phyloP scores from a whole-genome alignment of 176 grass and related monocot species.

The Zea mays region Zm-B73-REFERENCE-NAM-5.0 NC_050097.1:169577501-169578000 shows the following conservation, averaged over 20 bases:
- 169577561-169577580: conserved; percentile 90
- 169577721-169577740: not conserved
- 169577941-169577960: not conserved
- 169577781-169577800: not conserved
- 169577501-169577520: not conserved
- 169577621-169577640: conserved; percentile 94
- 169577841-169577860: conserved; percentile 97
- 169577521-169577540: conserved; percentile 74
- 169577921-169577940: not conserved
- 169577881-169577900: conserved; percentile 96
- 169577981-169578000: not conserved
- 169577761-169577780: no score
- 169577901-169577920: conserved; percentile 92
- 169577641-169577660: conserved; percentile 96
- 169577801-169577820: conserved; percentile 72
- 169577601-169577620: conserved; percentile 82
- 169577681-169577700: conserved; percentile 87
- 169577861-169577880: conserved; percentile 98
- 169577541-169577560: conserved; percentile 95
- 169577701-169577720: conserved; percentile 95
- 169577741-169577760: not conserved
- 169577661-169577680: conserved; percentile 92
- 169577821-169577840: conserved; percentile 99
- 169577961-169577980: conserved; percentile 12
- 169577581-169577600: conserved; percentile 86